Conservation (phyloP, 495 filamentous ascomycete genomes). For the Letharia lupina region DNA sequence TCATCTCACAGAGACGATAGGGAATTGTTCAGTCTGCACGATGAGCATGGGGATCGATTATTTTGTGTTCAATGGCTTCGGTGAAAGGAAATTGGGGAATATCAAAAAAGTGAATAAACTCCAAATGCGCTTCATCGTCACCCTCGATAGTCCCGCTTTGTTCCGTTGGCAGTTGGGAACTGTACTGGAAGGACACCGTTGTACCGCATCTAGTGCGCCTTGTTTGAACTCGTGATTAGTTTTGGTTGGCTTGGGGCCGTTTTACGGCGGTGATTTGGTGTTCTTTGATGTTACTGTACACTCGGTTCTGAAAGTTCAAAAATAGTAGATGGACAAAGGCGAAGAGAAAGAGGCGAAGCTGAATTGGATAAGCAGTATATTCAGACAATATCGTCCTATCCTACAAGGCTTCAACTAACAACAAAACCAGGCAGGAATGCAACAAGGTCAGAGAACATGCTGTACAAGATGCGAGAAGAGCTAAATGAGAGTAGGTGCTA, state of each 20-base stretch:
- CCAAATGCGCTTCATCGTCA: not conserved
- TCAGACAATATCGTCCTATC: not conserved
- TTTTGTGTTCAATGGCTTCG: not conserved
- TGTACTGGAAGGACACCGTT: not conserved
- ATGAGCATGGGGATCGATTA: too few relatives aligned
- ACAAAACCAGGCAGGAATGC: not conserved
- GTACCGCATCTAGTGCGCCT: not conserved
- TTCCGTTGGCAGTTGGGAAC: not conserved
- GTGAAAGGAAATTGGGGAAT: not conserved
- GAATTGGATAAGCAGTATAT: not conserved
- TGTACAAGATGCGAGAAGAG: not conserved
- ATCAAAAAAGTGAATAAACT: not conserved
- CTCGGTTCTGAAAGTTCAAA: not conserved
- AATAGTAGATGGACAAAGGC: not conserved
- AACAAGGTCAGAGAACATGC: not conserved
- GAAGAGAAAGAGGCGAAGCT: not conserved
- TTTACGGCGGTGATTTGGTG: not conserved
- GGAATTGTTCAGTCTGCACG: too few relatives aligned
- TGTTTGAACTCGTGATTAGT: not conserved
- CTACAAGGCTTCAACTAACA: not conserved
- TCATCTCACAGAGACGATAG: too few relatives aligned
- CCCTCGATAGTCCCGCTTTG: not conserved
- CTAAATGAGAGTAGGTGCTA: not conserved
- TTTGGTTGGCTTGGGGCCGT: not conserved
- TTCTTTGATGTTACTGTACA: not conserved